phyloP scores from a whole-genome alignment of 805 yeast genomes.

The Suhomyces tanzawaensis region DNA sequence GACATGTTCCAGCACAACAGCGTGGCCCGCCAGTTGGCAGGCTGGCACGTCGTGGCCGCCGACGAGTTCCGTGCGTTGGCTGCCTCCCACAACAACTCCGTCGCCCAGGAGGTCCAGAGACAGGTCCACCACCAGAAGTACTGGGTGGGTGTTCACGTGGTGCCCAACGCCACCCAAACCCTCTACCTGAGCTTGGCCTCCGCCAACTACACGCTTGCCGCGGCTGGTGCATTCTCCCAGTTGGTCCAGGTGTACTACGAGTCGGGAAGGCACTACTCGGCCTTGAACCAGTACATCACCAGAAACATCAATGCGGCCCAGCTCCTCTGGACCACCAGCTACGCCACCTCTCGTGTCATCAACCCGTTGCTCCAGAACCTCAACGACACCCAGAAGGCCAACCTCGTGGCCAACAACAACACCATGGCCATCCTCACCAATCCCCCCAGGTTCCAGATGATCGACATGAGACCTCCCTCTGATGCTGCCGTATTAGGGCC shows the following conservation, averaged over 20 bases:
- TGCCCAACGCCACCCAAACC: constrained; percentile 24
- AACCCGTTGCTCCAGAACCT: constrained; percentile 15
- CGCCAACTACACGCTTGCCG: constrained; percentile 6
- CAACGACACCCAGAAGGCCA: constrained; percentile 13
- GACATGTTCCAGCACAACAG: constrained; percentile 14
- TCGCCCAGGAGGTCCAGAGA: constrained; percentile 17
- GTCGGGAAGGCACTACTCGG: constrained; percentile 30
- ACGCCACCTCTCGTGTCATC: constrained; percentile 18
- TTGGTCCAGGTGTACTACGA: constrained; percentile 23
- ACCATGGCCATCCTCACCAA: constrained; percentile 17
- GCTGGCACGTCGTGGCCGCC: constrained; percentile 16
- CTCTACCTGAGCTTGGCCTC: constrained; percentile 17
- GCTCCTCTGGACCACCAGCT: constrained; percentile 21
- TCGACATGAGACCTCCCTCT: constrained; percentile 20
- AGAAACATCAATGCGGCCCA: constrained; percentile 18
- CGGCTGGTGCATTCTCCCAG: constrained; percentile 13
- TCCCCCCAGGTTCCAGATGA: constrained; percentile 21
- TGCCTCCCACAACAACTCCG: constrained; percentile 15
- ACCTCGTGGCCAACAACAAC: constrained; percentile 13
- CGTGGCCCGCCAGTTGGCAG: constrained; percentile 14
- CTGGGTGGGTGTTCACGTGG: constrained; percentile 30
- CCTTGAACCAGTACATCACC: constrained; percentile 34
- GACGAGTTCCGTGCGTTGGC: constrained; percentile 16
- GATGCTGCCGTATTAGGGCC: constrained; percentile 30
- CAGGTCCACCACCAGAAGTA: constrained; percentile 27